These are phyloP conservation scores for Aegilops umbellulata DNA, from an alignment of 176 grass and related monocot species.

Conservation along the genomic window DNA sequence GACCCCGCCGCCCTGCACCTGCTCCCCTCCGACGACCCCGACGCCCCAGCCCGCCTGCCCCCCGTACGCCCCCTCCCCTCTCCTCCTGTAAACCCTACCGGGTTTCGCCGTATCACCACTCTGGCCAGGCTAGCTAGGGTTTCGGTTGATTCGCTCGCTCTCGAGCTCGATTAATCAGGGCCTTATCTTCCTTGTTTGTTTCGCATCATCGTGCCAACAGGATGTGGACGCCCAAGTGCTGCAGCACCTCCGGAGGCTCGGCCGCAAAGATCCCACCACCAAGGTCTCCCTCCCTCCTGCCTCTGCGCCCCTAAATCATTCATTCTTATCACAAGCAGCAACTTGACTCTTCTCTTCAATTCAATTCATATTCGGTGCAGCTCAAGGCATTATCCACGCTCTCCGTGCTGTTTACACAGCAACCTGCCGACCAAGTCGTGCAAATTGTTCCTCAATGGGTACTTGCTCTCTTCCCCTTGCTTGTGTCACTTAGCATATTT, in stretches of 20 bases:
- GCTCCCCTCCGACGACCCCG: constrained; percentile 49
- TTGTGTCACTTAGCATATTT: too few species aligned
- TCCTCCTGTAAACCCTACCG: background rate
- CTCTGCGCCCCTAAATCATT: too few species aligned
- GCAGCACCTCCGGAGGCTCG: constrained; percentile 86
- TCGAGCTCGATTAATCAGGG: background rate
- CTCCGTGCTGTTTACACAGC: constrained; percentile 62
- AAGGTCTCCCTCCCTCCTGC: constrained; percentile 42
- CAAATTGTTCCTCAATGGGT: constrained; percentile 89
- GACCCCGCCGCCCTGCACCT: constrained; percentile 35
- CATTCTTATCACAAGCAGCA: too few species aligned
- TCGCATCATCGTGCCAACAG: constrained; percentile 24
- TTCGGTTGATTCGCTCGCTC: background rate
- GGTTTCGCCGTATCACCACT: too few species aligned
- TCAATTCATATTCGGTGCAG: constrained; percentile 13
- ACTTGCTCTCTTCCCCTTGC: background rate
- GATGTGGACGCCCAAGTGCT: constrained; percentile 77
- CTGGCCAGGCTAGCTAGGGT: background rate
- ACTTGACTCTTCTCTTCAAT: background rate
- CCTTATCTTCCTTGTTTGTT: background rate
- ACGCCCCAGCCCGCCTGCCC: constrained; percentile 15
- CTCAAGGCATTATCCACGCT: constrained; percentile 80
- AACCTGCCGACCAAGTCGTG: constrained; percentile 63
- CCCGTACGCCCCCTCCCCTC: constrained; percentile 30
- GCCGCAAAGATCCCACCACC: constrained; percentile 89